Conservation (phyloP, 2,329 filamentous ascomycete species). For the Nemania serpens region DNA sequence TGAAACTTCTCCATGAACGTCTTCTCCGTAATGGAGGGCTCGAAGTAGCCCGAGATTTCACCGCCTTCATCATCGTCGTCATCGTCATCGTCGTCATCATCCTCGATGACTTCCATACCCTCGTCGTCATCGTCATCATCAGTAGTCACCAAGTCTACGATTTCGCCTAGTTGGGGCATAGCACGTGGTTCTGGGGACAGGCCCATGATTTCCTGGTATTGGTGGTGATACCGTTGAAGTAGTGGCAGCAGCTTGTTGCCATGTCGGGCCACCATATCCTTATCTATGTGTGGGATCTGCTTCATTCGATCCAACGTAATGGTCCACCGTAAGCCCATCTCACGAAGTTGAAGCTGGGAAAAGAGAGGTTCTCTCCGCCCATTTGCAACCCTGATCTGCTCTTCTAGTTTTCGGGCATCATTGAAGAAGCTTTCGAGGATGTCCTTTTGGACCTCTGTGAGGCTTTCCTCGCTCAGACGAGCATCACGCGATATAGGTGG, state of each 20-base stretch:
- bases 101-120: conserved; percentile 30
- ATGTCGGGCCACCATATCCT: conserved; percentile 64
- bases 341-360: conserved; percentile 68
- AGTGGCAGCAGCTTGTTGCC: conserved; percentile 66
- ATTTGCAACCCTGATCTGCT: conserved; percentile 64
- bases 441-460: conserved; percentile 65
- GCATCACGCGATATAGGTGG: conserved; percentile 63
- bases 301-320: conserved; percentile 64
- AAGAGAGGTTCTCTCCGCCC: conserved; percentile 65
- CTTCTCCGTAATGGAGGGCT: conserved; percentile 32
- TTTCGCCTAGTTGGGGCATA: conserved; percentile 23
- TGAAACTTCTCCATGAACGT: conserved; percentile 40
- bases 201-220: conserved; percentile 59
- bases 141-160: conserved; percentile 56
- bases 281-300: conserved; percentile 65
- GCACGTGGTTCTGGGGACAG: conserved; percentile 17
- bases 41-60: conserved; percentile 56
- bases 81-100: conserved; percentile 28
- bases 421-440: conserved; percentile 68
- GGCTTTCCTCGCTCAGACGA: conserved; percentile 51
- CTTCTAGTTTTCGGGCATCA: conserved; percentile 64
- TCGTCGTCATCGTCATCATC: conserved; percentile 42
- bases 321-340: conserved; percentile 76
- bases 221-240: conserved; percentile 52
- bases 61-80: conserved; percentile 38